Evolutionary conservation across 164 flowering plant genomes (phyloP).

Genomic region (Dillenia turbinata): DNA sequence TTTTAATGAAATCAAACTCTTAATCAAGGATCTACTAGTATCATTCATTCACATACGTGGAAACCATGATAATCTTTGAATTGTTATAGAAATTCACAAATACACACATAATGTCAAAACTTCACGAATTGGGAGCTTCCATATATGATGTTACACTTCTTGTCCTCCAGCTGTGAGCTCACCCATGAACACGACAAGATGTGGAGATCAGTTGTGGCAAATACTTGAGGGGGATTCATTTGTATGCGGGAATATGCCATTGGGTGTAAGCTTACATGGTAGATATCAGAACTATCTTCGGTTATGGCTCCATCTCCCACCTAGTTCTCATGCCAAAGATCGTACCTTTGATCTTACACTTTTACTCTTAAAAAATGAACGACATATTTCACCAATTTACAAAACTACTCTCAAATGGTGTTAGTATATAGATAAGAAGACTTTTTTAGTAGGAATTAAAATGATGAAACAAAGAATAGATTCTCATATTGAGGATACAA

Average conservation of each 20-base stretch:
- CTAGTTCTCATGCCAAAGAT: conserved; percentile 64
- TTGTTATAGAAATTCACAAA: too few relatives aligned
- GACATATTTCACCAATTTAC: neutral
- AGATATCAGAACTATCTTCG: conserved; percentile 71
- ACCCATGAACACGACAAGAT: neutral
- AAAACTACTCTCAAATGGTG: neutral
- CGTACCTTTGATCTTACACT: conserved; percentile 62
- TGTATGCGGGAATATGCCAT: neutral
- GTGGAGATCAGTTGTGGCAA: neutral
- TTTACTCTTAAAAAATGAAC: conserved; percentile 34
- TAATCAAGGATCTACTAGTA: too few relatives aligned
- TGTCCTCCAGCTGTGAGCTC: conserved; percentile 24
- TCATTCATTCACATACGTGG: too few relatives aligned
- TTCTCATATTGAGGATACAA: conserved; percentile 65
- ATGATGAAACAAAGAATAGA: neutral
- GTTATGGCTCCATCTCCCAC: conserved; percentile 51
- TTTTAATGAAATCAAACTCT: too few relatives aligned
- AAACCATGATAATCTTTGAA: too few relatives aligned
- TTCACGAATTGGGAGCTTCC: too few relatives aligned
- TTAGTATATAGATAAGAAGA: neutral
- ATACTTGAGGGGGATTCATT: neutral
- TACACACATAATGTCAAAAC: too few relatives aligned
- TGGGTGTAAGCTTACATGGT: conserved; percentile 21
- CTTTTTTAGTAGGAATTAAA: neutral
- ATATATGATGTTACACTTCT: too few relatives aligned